Base-by-base conservation (phyloP, 371 early-diverging fungal genomes). In the Batkoa obscura region DNA sequence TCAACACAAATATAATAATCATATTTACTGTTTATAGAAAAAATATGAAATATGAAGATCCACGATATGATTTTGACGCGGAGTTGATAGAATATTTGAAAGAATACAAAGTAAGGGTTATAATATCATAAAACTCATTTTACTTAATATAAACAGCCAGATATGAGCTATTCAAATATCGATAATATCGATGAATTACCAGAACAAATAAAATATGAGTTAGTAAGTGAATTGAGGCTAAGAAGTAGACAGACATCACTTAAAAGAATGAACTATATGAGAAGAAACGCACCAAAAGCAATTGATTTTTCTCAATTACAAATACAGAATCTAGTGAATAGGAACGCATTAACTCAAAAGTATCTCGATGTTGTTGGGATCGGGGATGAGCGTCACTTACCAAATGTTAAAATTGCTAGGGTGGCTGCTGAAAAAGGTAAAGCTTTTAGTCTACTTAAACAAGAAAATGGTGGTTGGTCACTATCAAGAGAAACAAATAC, bases 221-320 rank as follows among this genome's bases (percentile, higher is more conserved):
- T 97, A 30, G 74, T 97, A 15, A 75, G 83, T 36, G 90, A 88
- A 23, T 65, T 90, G n/a, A 90, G 84, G 55, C 64, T 74, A 10
- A 77, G 79, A 43, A 87, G 90, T 3, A 72, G 98, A 1, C 81
- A 84, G 56, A 83, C 90, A 0, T 86, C 84, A 2, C 75, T 75
- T 64, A 74, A 78, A 23, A 75, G 90, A 13, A 66, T 88, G 12
- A 75, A 86, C 58, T 68, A 75, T 37, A 85, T 90, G 86, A 60
- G 80, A 0, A 64, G 75, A 33, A 65, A 72, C 3, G 76, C 86
- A 5, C 60, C 70, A 23, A 83, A 79, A 0, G 80, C 90, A 0
- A 59, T 84, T 48, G 94, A 91, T 56, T 97, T 97, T 64, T 88
- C 89, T 43, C 75, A 83, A 52, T 71, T 84, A 43, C 98, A 97